Conservation (phyloP, 108 stramenopile genomes). For the Cyclotella sp. region DNA sequence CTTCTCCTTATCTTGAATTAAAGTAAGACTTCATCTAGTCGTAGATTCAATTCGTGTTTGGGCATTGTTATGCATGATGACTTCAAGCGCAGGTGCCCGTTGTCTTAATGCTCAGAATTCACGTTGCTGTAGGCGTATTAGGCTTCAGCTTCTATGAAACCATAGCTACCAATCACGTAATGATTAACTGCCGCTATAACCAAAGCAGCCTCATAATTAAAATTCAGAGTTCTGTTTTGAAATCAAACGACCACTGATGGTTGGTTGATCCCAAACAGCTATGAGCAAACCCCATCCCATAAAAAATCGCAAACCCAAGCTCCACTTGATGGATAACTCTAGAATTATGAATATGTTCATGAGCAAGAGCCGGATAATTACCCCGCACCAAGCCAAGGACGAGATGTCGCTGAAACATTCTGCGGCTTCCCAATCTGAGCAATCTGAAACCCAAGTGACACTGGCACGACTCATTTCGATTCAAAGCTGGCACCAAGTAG, state of each 20-base stretch:
- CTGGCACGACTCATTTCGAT: slow-evolving; percentile 28
- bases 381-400: background rate
- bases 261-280: no score
- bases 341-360: slow-evolving; percentile 9
- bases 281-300: background rate
- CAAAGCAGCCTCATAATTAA: no score
- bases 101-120: background rate
- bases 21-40: no score
- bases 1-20: no score
- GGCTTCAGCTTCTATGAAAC: no score
- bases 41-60: background rate
- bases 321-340: background rate
- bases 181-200: no score
- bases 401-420: background rate
- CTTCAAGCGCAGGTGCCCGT: background rate
- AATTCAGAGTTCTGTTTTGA: no score
- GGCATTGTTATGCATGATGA: slow-evolving; percentile 1
- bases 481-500: slow-evolving; percentile 34
- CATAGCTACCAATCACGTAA: background rate
- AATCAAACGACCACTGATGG: no score
- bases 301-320: background rate
- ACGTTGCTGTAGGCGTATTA: background rate
- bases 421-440: background rate
- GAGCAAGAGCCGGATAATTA: slow-evolving; percentile 12
- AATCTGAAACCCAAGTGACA: slow-evolving; percentile 9